These are phyloP conservation scores for Xylaria multiplex DNA, from an alignment of 2,329 filamentous ascomycete species.

Conservation along the genomic window DNA sequence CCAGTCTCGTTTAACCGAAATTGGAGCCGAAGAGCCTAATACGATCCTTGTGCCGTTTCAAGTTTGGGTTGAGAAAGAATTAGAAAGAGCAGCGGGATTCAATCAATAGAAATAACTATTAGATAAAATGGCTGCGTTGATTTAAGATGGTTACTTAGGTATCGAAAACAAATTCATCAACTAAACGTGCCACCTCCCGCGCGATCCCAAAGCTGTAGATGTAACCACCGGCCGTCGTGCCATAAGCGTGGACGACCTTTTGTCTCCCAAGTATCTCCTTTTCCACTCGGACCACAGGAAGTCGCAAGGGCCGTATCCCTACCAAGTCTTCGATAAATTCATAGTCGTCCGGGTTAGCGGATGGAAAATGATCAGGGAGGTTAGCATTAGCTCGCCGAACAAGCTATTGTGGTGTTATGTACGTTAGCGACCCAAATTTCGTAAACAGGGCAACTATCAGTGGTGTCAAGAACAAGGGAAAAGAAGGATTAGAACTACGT, in stretches of 20 bases:
- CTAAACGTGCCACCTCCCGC: constrained; percentile 4
- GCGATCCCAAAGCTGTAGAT: constrained; percentile 20
- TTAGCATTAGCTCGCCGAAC: constrained; percentile 18
- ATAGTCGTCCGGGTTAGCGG: constrained; percentile 5
- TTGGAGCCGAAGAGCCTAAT: too few relatives aligned
- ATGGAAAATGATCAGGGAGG: constrained; percentile 8
- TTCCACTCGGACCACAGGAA: constrained; percentile 5
- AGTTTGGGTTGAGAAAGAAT: too few relatives aligned
- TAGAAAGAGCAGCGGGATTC: too few relatives aligned
- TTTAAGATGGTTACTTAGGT: neutral
- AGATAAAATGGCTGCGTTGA: too few relatives aligned
- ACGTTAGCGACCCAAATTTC: neutral
- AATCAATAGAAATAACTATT: too few relatives aligned
- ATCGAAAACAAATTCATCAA: constrained; percentile 18
- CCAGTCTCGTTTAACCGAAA: too few relatives aligned
- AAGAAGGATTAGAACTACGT: neutral
- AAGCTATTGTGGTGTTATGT: neutral
- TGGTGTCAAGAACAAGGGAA: too few relatives aligned
- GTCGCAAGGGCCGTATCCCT: constrained; percentile 5
- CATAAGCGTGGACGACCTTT: constrained; percentile 16
- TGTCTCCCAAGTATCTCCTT: constrained; percentile 12
- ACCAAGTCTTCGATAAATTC: constrained; percentile 14
- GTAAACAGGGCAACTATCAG: neutral
- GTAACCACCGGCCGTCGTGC: constrained; percentile 15
- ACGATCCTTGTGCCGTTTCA: too few relatives aligned